Percentiles rank a stretch among this genome's conserved stretches.
Evolutionary conservation across 345 rosid genomes (phyloP).

Genomic region (Iberis pinnata): DNA sequence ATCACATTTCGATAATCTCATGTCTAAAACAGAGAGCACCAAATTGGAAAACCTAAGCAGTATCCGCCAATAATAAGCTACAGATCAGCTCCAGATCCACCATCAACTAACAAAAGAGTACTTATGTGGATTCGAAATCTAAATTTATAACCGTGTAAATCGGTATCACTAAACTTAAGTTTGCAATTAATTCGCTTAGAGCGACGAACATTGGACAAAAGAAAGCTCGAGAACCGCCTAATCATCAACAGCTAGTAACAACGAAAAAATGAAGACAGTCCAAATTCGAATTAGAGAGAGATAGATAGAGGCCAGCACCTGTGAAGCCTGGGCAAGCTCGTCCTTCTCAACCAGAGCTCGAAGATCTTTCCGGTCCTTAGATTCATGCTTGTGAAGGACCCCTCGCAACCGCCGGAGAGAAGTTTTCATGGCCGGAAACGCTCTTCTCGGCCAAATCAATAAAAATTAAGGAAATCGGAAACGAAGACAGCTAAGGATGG

Average conservation of each 20-base stretch:
- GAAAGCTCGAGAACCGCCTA: not conserved
- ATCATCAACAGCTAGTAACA: not conserved
- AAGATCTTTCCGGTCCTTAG: conserved; percentile 43
- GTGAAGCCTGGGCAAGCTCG: conserved; percentile 73
- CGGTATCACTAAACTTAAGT: not conserved
- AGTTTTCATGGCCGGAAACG: conserved; percentile 46
- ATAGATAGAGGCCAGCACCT: conserved; percentile 33
- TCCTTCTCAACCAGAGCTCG: conserved; percentile 43
- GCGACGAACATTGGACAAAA: too few relatives aligned
- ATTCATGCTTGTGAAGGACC: conserved; percentile 46
- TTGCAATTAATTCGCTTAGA: not conserved
- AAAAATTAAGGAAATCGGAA: not conserved
- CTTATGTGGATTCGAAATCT: too few relatives aligned
- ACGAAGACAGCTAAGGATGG: not conserved
- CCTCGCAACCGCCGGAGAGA: conserved; percentile 68
- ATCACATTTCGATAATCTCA: not conserved
- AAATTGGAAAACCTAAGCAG: too few relatives aligned
- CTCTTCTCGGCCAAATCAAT: conserved; percentile 13
- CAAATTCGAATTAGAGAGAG: conserved; percentile 9
- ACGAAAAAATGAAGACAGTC: conserved; percentile 5
- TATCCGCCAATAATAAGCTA: too few relatives aligned
- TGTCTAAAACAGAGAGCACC: too few relatives aligned
- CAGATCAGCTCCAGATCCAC: too few relatives aligned
- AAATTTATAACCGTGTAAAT: not conserved
- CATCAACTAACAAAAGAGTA: too few relatives aligned